Conservation (phyloP, 2,329 filamentous ascomycete genomes). For the Myriosclerotinia curreyana region DNA sequence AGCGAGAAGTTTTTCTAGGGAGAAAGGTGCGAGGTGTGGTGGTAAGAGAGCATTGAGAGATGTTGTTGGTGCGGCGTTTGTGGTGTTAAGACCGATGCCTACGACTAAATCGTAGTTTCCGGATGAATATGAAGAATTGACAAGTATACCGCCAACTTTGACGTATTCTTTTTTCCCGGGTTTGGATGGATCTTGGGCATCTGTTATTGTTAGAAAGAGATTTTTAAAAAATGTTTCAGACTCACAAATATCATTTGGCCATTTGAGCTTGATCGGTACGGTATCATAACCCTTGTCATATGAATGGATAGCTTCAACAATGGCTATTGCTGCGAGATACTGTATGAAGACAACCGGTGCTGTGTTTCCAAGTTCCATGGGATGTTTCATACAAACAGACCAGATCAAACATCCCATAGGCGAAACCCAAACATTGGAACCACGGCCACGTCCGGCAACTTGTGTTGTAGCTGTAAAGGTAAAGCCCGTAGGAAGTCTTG, state of each 20-base stretch:
- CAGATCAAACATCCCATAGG: slow-evolving; percentile 84
- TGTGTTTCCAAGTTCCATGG: slow-evolving; percentile 64
- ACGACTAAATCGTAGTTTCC: slow-evolving; percentile 80
- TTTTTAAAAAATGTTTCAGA: slow-evolving; percentile 21
- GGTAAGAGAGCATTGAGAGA: slow-evolving; percentile 74
- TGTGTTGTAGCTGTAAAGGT: slow-evolving; percentile 85
- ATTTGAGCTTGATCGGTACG: slow-evolving; percentile 84
- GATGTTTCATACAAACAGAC: slow-evolving; percentile 83
- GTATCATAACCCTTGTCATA: slow-evolving; percentile 75
- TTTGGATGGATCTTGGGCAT: slow-evolving; percentile 63
- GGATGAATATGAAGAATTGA: slow-evolving; percentile 78
- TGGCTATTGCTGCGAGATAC: slow-evolving; percentile 85
- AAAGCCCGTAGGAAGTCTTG: slow-evolving; percentile 77
- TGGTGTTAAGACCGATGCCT: slow-evolving; percentile 82
- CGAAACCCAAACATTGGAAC: slow-evolving; percentile 91
- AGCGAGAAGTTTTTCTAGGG: slow-evolving; percentile 77
- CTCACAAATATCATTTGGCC: slow-evolving; percentile 92
- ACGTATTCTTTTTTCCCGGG: slow-evolving; percentile 57
- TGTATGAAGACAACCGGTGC: slow-evolving; percentile 91
- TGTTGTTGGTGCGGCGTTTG: slow-evolving; percentile 81
- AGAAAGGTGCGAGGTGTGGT: slow-evolving; percentile 53
- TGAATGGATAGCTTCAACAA: slow-evolving; percentile 75
- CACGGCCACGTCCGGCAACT: slow-evolving; percentile 81
- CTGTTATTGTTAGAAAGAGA: slow-evolving; percentile 39
- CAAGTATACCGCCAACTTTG: slow-evolving; percentile 90